These are phyloP conservation scores for Saprolegnia diclina DNA, from an alignment of 352 stramenopile species.

Conservation along the genomic window DNA sequence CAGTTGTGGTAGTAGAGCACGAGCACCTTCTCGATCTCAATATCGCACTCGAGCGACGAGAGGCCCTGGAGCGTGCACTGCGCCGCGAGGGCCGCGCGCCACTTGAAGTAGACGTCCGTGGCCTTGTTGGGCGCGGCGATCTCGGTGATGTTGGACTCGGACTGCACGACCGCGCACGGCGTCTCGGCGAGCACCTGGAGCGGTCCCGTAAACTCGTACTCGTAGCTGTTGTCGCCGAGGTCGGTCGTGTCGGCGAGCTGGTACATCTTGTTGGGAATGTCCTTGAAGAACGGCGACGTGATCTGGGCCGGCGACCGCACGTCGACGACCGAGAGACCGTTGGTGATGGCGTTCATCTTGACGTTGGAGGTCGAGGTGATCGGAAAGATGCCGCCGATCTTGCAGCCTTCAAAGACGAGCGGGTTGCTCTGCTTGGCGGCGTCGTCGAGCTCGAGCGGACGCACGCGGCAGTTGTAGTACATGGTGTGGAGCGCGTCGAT, in stretches of 20 bases:
- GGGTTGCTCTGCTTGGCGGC: slow-evolving; percentile 32
- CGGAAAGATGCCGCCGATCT: background rate
- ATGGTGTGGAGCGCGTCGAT: slow-evolving; percentile 47
- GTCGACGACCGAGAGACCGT: slow-evolving; percentile 4
- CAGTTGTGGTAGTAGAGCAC: slow-evolving; percentile 19
- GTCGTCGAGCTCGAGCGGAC: slow-evolving; percentile 31
- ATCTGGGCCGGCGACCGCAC: background rate
- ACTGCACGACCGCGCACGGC: background rate
- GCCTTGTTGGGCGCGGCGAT: background rate
- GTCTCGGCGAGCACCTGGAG: slow-evolving; percentile 1
- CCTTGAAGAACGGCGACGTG: slow-evolving; percentile 45
- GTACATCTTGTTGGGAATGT: slow-evolving; percentile 33
- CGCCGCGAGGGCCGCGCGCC: background rate
- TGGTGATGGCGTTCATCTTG: slow-evolving; percentile 12
- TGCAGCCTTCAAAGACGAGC: slow-evolving; percentile 32
- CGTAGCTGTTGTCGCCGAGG: slow-evolving; percentile 7
- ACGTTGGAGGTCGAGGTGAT: background rate
- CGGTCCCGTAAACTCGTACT: slow-evolving; percentile 9
- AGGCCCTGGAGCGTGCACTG: slow-evolving; percentile 6
- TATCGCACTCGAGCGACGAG: background rate
- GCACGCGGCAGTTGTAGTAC: slow-evolving; percentile 50
- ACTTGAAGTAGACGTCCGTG: slow-evolving; percentile 14
- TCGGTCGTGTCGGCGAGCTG: slow-evolving; percentile 1
- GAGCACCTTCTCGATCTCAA: slow-evolving; percentile 11
- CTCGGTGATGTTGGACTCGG: background rate